phyloP scores from a whole-genome alignment of 1,284 basidiomycete genomes.

The Anthracocystis walkeri region DNA sequence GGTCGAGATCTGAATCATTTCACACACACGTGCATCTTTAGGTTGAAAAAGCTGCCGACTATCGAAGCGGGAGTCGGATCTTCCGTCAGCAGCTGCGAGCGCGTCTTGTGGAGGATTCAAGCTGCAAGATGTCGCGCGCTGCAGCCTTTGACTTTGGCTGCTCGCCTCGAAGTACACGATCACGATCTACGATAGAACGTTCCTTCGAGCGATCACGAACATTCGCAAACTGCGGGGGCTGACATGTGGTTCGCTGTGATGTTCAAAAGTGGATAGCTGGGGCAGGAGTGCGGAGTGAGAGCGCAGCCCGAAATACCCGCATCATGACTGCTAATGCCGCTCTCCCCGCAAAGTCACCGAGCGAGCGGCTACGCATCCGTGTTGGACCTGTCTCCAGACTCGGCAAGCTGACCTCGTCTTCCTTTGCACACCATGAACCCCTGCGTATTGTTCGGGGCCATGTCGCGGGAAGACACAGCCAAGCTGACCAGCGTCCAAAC shows the following conservation, averaged over 20 bases:
- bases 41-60: background rate
- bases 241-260: too few species aligned
- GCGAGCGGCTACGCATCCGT: background rate
- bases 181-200: background rate
- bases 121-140: background rate
- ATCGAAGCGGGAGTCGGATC: slow-evolving; percentile 1
- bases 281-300: background rate
- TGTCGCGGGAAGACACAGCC: background rate
- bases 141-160: background rate
- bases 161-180: background rate
- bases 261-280: background rate
- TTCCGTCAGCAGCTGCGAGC: slow-evolving; percentile 7
- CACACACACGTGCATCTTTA: slow-evolving; percentile 2
- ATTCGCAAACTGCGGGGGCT: too few species aligned
- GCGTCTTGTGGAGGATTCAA: slow-evolving; percentile 1
- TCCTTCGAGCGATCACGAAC: background rate
- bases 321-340: background rate
- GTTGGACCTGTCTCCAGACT: background rate
- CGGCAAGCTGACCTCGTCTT: background rate
- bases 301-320: background rate
- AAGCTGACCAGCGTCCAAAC: slow-evolving; percentile 17
- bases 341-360: background rate
- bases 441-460: background rate
- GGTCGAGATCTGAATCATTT: background rate
- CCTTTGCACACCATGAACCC: background rate